Evolutionary conservation across 805 yeast genomes (phyloP).

Genomic region (Ogataea zsoltii): DNA sequence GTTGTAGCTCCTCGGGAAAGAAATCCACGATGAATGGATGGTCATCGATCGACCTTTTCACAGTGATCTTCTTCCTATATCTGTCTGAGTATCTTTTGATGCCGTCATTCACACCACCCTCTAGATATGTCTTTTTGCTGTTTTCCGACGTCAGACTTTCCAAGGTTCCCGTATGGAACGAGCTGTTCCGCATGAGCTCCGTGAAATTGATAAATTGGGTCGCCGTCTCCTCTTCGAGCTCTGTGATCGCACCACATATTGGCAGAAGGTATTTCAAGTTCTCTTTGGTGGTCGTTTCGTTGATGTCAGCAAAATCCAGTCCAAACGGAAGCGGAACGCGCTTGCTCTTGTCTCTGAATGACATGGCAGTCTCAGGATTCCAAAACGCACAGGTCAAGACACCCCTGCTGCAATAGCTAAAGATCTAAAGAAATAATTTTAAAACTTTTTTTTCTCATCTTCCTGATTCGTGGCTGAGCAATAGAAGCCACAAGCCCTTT

Average conservation of each 20-base stretch:
- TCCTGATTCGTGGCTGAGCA: neutral
- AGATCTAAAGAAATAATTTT: neutral
- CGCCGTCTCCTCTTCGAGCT: slow-evolving; percentile 52
- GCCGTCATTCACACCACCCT: slow-evolving; percentile 59
- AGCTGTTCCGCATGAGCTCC: slow-evolving; percentile 59
- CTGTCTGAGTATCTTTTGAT: slow-evolving; percentile 80
- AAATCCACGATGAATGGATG: slow-evolving; percentile 72
- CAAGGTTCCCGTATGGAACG: slow-evolving; percentile 63
- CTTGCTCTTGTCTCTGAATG: slow-evolving; percentile 51
- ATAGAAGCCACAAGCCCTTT: too few species aligned
- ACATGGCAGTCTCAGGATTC: slow-evolving; percentile 52
- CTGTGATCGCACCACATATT: slow-evolving; percentile 58
- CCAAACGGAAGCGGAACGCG: slow-evolving; percentile 66
- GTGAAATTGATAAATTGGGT: slow-evolving; percentile 56
- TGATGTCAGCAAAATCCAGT: slow-evolving; percentile 62
- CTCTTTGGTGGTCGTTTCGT: slow-evolving; percentile 37
- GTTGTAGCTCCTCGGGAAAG: slow-evolving; percentile 77
- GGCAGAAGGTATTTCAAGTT: slow-evolving; percentile 52
- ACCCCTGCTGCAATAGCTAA: neutral
- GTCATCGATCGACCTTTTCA: slow-evolving; percentile 71
- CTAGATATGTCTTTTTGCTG: slow-evolving; percentile 33
- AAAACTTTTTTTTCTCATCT: neutral
- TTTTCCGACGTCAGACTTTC: slow-evolving; percentile 23
- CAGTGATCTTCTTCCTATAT: slow-evolving; percentile 67
- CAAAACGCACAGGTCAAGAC: too few species aligned